These are phyloP conservation scores for Xylariaceae sp. DNA, from an alignment of 2,329 filamentous ascomycete genomes.

Conservation along the genomic window DNA sequence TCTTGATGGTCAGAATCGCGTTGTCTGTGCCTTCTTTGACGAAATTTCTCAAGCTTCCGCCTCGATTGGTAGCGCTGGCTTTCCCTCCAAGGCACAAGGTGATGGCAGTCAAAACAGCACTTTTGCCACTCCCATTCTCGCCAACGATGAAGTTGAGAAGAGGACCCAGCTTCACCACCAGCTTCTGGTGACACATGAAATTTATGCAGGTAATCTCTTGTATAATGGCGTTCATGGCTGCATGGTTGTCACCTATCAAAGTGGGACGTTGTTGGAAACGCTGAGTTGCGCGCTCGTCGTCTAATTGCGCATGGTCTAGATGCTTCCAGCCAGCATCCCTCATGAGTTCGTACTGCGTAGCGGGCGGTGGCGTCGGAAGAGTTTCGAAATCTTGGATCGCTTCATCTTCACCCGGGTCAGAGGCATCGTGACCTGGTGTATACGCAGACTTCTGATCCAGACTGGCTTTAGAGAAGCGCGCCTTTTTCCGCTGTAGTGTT, in stretches of 20 bases:
- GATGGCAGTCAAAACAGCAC: constrained; percentile 87
- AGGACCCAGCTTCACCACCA: constrained; percentile 82
- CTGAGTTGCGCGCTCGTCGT: constrained; percentile 63
- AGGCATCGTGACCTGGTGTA: constrained; percentile 10
- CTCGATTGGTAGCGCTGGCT: constrained; percentile 87
- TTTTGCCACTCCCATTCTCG: constrained; percentile 97
- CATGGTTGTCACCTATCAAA: constrained; percentile 61
- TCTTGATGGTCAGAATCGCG: constrained; percentile 71
- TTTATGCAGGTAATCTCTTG: constrained; percentile 83
- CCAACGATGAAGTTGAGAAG: constrained; percentile 98
- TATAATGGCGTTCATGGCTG: constrained; percentile 81
- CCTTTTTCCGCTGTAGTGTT: constrained; percentile 33
- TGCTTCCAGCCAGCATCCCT: constrained; percentile 57
- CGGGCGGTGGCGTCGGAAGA: constrained; percentile 34
- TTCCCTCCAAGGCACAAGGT: constrained; percentile 94
- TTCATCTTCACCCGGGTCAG: constrained; percentile 28
- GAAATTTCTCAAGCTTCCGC: constrained; percentile 81
- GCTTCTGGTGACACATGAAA: constrained; percentile 90
- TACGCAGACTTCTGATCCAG: constrained; percentile 9
- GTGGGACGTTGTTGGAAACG: constrained; percentile 48
- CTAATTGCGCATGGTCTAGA: constrained; percentile 50
- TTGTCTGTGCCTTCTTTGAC: constrained; percentile 84
- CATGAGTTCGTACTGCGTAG: constrained; percentile 59
- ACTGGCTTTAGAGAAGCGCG: constrained; percentile 28
- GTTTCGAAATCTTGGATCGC: constrained; percentile 20